These are phyloP conservation scores for Fraxinus velutina DNA, from an alignment of 305 asterid species.

Conservation along the genomic window DNA sequence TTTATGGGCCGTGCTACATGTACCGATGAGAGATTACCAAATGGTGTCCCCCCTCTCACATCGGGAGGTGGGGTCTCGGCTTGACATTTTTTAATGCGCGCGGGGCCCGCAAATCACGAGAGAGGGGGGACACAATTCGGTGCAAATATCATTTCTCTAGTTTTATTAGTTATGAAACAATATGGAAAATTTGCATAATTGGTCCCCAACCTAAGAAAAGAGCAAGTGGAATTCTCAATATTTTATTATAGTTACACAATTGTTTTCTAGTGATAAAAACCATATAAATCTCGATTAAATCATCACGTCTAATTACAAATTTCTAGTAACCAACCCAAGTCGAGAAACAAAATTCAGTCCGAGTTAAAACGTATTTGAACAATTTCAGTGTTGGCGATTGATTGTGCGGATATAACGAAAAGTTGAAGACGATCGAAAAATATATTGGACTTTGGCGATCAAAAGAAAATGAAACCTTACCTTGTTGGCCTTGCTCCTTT, in stretches of 20 bases:
- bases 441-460: not conserved
- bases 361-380: not conserved
- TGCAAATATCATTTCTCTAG: not conserved
- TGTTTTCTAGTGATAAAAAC: not conserved
- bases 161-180: not conserved
- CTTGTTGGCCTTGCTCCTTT: slow-evolving; percentile 94
- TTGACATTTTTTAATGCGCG: too few species aligned
- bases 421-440: not conserved
- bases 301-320: not conserved
- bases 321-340: not conserved
- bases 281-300: not conserved
- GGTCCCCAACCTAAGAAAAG: not conserved
- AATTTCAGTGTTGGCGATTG: not conserved
- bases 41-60: too few species aligned
- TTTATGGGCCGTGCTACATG: too few species aligned
- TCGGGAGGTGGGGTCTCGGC: too few species aligned
- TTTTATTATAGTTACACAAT: not conserved
- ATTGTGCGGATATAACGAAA: not conserved
- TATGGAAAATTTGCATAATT: not conserved
- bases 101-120: too few species aligned
- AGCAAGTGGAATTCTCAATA: not conserved
- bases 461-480: slow-evolving; percentile 24
- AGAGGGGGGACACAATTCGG: too few species aligned
- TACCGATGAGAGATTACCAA: too few species aligned
- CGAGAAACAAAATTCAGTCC: not conserved